These are phyloP conservation scores for Lactifluus volemus DNA, from an alignment of 768 basidiomycete species.

Conservation along the genomic window DNA sequence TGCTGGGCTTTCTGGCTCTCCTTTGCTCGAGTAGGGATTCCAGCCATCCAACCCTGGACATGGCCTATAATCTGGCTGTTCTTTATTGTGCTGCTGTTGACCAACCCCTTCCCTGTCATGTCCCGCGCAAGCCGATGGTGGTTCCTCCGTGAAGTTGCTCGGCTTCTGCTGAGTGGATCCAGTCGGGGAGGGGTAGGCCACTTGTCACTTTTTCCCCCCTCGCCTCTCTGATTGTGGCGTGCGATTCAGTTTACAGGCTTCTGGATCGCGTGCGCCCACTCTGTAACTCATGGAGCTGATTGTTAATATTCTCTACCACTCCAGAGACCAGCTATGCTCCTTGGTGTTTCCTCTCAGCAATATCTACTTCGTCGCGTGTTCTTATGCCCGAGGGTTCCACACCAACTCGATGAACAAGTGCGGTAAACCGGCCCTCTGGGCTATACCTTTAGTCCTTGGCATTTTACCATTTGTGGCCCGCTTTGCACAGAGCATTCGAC, in stretches of 20 bases:
- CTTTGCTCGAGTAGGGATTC: conserved; percentile 51
- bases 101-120: conserved; percentile 69
- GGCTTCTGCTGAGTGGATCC: conserved; percentile 60
- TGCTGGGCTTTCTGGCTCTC: conserved; percentile 82
- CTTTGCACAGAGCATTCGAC: conserved; percentile 77
- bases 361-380: conserved; percentile 66
- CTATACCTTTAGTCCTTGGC: conserved; percentile 47
- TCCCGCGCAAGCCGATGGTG: conserved; percentile 68
- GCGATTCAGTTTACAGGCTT: conserved; percentile 64
- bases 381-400: conserved; percentile 51
- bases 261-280: conserved; percentile 69
- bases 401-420: conserved; percentile 39
- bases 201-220: not conserved
- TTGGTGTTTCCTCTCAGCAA: conserved; percentile 67
- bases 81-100: conserved; percentile 45
- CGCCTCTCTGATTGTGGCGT: not conserved
- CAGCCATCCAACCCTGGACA: conserved; percentile 49
- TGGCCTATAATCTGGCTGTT: conserved; percentile 84
- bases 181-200: conserved; percentile 62
- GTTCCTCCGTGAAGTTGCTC: conserved; percentile 56
- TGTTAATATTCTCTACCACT: not conserved
- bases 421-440: conserved; percentile 46
- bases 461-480: conserved; percentile 67
- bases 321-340: conserved; percentile 77
- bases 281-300: not conserved